Base-by-base conservation (phyloP, 78 protist species). In the Dictyostelium purpureum region DNA sequence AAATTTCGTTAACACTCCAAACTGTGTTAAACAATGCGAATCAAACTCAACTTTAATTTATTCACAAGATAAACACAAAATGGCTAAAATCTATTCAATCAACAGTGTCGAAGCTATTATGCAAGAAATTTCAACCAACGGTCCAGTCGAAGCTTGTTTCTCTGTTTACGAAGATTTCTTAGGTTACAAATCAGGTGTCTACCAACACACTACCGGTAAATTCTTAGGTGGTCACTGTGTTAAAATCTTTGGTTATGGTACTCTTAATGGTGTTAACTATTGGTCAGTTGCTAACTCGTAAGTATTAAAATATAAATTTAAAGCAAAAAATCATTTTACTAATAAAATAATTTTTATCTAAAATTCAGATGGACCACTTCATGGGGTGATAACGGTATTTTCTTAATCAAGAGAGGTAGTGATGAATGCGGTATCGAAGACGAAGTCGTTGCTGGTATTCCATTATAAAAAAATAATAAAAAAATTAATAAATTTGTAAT, bases 351-450 rank as follows among this genome's bases (percentile, higher is more conserved):
- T n/a, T n/a, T n/a, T n/a, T n/a, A n/a, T n/a, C n/a, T n/a, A n/a
- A n/a, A n/a, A n/a, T n/a, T n/a, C n/a, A n/a, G n/a, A 42, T 97
- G 98, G 98, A 94, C 95, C 16, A 45, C 85, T 38, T n/a, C 65
- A 11, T 96, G 97, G 98, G 98, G 98, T 37, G 75, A 88, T 21
- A 10, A 56, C 12, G 98, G 98, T 11, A 38, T 5, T 71, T 97
- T 95, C 81, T 40, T 35, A 80, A 96, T 97, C 78, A 42, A 40
- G 24, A 42, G 71, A 21, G 97, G 97, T 40, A 4, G 0, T 12
- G 24, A 95, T 78, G 96, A 96, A 67, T 96, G 97, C 79, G 96
- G 97, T 38, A 95, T 96, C 43, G 97, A 94, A 47, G 5, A 6
- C 26, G 89, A 54, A 19, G 80, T 51, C 40, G 89, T 80, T 40